Conservation (phyloP, 225 moss, liverwort and hornwort species). For the Antitrichia curtipendula region DNA sequence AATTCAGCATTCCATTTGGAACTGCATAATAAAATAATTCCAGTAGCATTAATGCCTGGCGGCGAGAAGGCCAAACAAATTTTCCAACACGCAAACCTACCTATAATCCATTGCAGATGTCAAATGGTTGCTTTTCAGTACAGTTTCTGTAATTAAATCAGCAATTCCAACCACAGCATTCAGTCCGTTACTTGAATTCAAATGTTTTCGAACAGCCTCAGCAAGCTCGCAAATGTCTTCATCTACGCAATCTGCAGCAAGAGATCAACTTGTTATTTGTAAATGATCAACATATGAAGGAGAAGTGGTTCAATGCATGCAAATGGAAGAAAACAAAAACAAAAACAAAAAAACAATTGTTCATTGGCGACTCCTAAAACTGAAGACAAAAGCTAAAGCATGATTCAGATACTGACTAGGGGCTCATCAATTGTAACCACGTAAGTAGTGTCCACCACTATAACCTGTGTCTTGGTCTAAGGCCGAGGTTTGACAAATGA, state of each 20-base stretch:
- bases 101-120: background rate
- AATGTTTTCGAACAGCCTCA: conserved; percentile 50
- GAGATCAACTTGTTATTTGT: background rate
- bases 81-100: background rate
- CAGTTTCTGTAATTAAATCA: background rate
- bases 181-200: background rate
- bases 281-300: background rate
- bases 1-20: background rate
- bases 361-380: background rate
- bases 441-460: background rate
- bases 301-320: background rate
- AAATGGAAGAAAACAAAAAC: background rate
- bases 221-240: conserved; percentile 45
- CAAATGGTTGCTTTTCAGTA: background rate
- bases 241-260: conserved; percentile 54
- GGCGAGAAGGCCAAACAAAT: background rate
- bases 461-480: background rate
- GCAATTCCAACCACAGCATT: background rate
- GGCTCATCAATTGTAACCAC: background rate
- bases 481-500: background rate
- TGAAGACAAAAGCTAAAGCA: background rate
- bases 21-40: background rate
- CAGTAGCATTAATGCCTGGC: background rate
- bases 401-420: background rate
- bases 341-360: background rate